phyloP scores from a whole-genome alignment of 331 rosid species.

The Stylosanthes scabra region DNA sequence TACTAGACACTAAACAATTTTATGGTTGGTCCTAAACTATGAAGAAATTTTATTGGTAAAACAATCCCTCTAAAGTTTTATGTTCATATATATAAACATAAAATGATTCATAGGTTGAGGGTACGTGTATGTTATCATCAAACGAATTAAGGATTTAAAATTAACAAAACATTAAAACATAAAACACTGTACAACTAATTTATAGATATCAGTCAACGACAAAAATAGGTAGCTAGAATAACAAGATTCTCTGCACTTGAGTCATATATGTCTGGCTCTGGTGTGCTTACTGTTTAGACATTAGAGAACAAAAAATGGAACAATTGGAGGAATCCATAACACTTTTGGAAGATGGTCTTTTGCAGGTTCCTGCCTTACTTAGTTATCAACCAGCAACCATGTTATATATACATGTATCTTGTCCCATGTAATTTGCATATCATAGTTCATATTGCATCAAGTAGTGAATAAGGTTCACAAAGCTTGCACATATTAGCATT shows the following conservation, averaged over 20 bases:
- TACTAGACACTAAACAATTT: too few relatives aligned
- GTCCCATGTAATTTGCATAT: slow-evolving; percentile 1
- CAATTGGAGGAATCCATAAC: slow-evolving; percentile 36
- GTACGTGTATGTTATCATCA: too few relatives aligned
- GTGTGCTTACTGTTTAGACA: background rate
- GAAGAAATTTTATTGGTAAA: too few relatives aligned
- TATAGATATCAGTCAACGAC: background rate
- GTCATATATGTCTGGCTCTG: too few relatives aligned
- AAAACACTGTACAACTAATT: too few relatives aligned
- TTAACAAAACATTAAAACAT: too few relatives aligned
- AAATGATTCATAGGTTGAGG: too few relatives aligned
- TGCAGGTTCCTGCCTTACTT: slow-evolving; percentile 48
- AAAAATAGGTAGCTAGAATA: too few relatives aligned
- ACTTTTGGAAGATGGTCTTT: slow-evolving; percentile 36
- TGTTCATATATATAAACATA: background rate
- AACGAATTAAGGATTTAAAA: too few relatives aligned
- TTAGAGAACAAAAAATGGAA: slow-evolving; percentile 37
- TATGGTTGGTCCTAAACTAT: background rate
- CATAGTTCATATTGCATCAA: background rate
- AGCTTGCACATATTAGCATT: background rate
- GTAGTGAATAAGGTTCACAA: background rate
- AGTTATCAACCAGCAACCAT: background rate
- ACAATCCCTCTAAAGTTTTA: too few relatives aligned
- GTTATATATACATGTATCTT: background rate
- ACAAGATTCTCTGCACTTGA: too few relatives aligned